Percentiles rank a stretch among this genome's conserved stretches.
phyloP scores from a whole-genome alignment of 2,329 filamentous ascomycete genomes.

The Pyrenophora tritici-repentis region DNA sequence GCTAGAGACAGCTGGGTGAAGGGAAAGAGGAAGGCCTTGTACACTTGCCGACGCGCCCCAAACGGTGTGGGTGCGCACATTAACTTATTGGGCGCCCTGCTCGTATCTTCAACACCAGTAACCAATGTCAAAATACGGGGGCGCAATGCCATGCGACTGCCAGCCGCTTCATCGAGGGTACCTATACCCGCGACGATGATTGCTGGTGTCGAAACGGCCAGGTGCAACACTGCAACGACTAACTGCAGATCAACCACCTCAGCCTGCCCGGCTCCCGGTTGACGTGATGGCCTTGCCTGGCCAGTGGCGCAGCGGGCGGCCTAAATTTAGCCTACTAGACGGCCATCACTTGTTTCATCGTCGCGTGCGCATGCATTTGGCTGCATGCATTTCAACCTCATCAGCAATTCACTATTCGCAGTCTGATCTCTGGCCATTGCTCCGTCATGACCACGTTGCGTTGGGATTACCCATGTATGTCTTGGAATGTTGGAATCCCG shows the following conservation, averaged over 20 bases:
- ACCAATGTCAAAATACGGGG: not conserved
- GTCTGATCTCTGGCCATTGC: too few species aligned
- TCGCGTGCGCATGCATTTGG: not conserved
- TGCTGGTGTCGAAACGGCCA: not conserved
- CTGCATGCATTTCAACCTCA: too few species aligned
- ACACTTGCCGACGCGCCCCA: not conserved
- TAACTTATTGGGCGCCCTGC: constrained; percentile 6
- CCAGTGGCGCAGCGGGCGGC: constrained; percentile 16
- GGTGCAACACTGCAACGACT: not conserved
- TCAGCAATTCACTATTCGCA: too few species aligned
- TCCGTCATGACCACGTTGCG: too few species aligned
- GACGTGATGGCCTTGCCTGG: not conserved
- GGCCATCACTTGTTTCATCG: constrained; percentile 15
- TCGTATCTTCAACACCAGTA: constrained; percentile 4
- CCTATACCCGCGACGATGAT: too few species aligned
- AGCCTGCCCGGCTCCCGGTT: not conserved
- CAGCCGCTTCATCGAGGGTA: not conserved
- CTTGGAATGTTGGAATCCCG: too few species aligned
- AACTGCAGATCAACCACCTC: not conserved
- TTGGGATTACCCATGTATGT: too few species aligned
- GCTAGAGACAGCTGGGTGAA: constrained; percentile 3
- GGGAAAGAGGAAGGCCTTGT: not conserved
- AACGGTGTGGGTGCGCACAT: not conserved
- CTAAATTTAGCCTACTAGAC: constrained; percentile 14
- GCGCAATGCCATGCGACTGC: not conserved